Evolutionary conservation across 805 yeast species (phyloP), one percentile per base, ranked within the genome.

Genomic region (Myxozyma monticola): DNA sequence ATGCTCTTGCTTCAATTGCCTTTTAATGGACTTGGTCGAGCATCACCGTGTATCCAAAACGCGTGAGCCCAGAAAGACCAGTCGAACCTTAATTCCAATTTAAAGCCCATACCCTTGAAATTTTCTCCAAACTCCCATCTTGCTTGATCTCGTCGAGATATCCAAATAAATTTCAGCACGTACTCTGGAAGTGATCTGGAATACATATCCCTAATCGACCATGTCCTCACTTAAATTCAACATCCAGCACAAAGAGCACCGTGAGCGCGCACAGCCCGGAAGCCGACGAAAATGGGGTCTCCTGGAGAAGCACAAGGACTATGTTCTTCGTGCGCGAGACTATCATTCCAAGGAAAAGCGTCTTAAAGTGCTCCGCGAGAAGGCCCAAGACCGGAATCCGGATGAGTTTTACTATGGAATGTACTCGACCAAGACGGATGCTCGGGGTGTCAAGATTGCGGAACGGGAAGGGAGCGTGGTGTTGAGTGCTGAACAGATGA

Each of bases 401-500:
- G 99, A 93, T 76, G 99, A 93, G 69, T 93, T 85, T 71, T 89
- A 91, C 68, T 96, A 88, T 78, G 93, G 88, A 18, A 93, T 93
- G 99, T 79, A 83, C 28, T 74, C 76, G 12, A 73, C 75, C 53
- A 76, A 75, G 61, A 81, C 93, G 3, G 71, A 81, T 1, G 87
- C 86, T 20, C 75, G 95, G 54, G 61, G 60, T 12, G 45, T 42
- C 14, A 40, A 41, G 15, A 68, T 64, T 4, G 54, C 59, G 37
- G 69, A 67, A 42, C 85, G 79, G 17, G 76, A 74, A 22, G 69
- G 89, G 47, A 70, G 81, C 7, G 77, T 36, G n/a, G 36, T 46
- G n/a, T 38, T 62, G 7, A 45, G 60, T 15, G 43, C 76, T 42
- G 96, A 84, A 48, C 96, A 91, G 62, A 85, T 85, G 42, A 41